Evolutionary conservation across 164 flowering plant species (phyloP), one percentile per base, ranked within the genome.

Genomic region (Malania oleifera): DNA sequence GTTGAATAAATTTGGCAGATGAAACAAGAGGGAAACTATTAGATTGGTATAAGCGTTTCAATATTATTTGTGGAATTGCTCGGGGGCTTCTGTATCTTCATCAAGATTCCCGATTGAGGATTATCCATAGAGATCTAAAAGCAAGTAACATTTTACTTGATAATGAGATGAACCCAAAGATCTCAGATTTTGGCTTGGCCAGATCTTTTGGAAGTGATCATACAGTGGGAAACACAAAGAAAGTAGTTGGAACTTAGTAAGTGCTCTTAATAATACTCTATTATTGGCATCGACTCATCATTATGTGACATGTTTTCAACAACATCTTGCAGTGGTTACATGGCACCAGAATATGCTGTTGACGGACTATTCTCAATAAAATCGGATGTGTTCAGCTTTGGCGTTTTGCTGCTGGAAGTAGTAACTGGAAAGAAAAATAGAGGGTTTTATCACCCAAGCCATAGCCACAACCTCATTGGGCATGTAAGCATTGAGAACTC

Each of bases 341-440:
- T 70, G 63, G 52, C 75, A 18, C 75, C 75, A 7, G 75, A 71
- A 45, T 71, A 71, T 59, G 74, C 74, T 22, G 26, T 66, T 48
- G 17, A 25, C n/a, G 74, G 74, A 20, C 35, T 38, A 15, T 65
- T 71, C 25, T 70, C 74, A 27, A 24, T 56, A 20, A 70, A 70
- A 52, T 70, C 73, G 0, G 73, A 70, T 35, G 69, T 70, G 0
- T 70, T 60, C 10, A 70, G 73, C 46, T 65, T 61, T 28, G 73
- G 73, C 2, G 70, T 70, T 1, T 5, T 70, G 3, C 14, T 70
- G 9, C 13, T 70, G n/a, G n/a, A n/a, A n/a, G n/a, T n/a, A n/a
- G n/a, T n/a, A n/a, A n/a, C n/a, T n/a, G n/a, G n/a, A n/a, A 52
- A 62, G 44, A 66, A 41, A 25, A 70, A 64, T 28, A 17, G 61